These are phyloP conservation scores for Monosiga brevicollis DNA, from an alignment of 78 protist genomes.

Conservation along the genomic window DNA sequence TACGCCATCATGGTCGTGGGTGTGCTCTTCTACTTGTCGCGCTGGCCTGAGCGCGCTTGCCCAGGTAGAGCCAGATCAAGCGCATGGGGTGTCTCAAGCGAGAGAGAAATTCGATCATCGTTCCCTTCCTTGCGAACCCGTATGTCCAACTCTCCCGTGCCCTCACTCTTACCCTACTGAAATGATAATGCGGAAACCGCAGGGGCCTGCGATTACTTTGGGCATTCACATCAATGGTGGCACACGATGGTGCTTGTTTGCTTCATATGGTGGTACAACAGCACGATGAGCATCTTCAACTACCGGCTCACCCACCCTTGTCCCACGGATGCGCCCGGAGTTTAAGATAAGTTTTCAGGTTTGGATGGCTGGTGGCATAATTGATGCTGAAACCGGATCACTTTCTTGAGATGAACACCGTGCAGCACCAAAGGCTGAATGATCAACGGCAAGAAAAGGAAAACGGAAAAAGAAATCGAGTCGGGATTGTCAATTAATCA, in stretches of 20 bases:
- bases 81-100: neutral
- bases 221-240: neutral
- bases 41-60: neutral
- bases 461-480: too few relatives aligned
- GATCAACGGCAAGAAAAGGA: too few relatives aligned
- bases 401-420: too few relatives aligned
- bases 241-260: neutral
- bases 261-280: neutral
- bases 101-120: neutral
- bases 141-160: neutral
- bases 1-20: neutral
- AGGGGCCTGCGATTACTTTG: neutral
- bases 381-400: too few relatives aligned
- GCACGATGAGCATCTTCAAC: neutral
- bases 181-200: too few relatives aligned
- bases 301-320: neutral
- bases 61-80: neutral
- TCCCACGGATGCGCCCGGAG: too few relatives aligned
- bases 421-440: too few relatives aligned
- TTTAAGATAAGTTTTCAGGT: too few relatives aligned
- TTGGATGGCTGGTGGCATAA: too few relatives aligned
- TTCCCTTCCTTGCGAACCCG: neutral
- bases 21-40: neutral
- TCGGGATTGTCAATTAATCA: too few relatives aligned
- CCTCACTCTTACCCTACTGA: too few relatives aligned